phyloP scores from a whole-genome alignment of 257 asterid species.

The Jasminum sambac region DNA sequence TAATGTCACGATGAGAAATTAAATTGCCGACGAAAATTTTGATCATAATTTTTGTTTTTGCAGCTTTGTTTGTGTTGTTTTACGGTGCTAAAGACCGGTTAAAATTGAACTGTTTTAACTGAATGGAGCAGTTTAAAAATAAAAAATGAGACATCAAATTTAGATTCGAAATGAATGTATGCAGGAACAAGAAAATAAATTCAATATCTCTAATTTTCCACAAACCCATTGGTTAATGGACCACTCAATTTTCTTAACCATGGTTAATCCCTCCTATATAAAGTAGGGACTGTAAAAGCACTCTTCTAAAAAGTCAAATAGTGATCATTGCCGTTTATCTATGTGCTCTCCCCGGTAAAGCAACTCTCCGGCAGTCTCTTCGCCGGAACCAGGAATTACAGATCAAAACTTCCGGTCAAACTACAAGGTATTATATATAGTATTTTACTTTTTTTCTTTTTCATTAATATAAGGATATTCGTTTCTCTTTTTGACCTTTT shows the following conservation, averaged over 20 bases:
- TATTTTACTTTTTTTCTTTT: no score
- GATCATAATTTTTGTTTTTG: no score
- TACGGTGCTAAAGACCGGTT: no score
- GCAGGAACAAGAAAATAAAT: no score
- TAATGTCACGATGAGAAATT: no score
- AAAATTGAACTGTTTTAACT: no score
- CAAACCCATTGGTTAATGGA: background rate
- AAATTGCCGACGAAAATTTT: no score
- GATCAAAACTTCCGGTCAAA: background rate
- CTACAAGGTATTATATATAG: background rate
- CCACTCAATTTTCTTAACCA: background rate
- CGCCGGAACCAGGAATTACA: background rate
- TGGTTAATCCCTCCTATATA: background rate
- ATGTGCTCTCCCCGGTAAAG: background rate
- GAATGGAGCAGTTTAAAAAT: no score
- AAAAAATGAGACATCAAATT: no score
- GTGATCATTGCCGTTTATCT: background rate
- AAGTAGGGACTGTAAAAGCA: background rate
- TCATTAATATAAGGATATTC: no score
- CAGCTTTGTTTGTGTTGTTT: no score
- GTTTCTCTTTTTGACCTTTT: background rate
- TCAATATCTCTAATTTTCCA: background rate
- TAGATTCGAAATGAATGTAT: no score
- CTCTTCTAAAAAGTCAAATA: background rate
- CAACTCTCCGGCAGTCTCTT: background rate